Conservation (phyloP, 352 stramenopile species). For the Saprolegnia parasitica region DNA sequence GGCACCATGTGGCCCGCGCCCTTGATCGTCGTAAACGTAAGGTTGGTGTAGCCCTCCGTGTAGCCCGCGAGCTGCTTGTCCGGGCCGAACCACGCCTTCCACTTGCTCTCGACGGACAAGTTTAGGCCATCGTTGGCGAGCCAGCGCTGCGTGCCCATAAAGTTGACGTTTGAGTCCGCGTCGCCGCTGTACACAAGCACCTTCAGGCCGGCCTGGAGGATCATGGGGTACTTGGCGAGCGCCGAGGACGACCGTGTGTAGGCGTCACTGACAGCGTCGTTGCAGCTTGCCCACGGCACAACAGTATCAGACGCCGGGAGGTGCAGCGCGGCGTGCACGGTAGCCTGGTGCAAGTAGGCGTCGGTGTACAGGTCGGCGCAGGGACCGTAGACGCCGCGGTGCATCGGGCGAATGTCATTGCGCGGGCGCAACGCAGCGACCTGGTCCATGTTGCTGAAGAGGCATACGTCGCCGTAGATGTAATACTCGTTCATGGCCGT, state of each 20-base stretch:
- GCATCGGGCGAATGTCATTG: not conserved
- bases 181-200: slow-evolving; percentile 13
- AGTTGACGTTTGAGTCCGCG: slow-evolving; percentile 14
- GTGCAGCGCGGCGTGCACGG: slow-evolving; percentile 56
- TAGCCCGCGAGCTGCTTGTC: slow-evolving; percentile 42
- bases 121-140: not conserved
- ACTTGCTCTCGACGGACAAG: not conserved
- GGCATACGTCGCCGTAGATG: slow-evolving; percentile 19
- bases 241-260: slow-evolving; percentile 45
- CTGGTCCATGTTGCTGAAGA: not conserved
- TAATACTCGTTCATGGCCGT: not conserved
- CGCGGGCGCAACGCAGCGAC: not conserved
- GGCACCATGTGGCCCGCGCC: slow-evolving; percentile 57
- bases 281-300: slow-evolving; percentile 49
- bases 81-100: slow-evolving; percentile 8
- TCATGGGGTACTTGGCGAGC: slow-evolving; percentile 41
- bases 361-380: not conserved
- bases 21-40: slow-evolving; percentile 56
- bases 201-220: slow-evolving; percentile 34
- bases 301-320: slow-evolving; percentile 37
- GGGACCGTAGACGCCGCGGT: slow-evolving; percentile 30
- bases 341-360: slow-evolving; percentile 45
- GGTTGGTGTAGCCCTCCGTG: slow-evolving; percentile 36
- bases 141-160: slow-evolving; percentile 16
- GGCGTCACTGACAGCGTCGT: slow-evolving; percentile 40